A percentile compares a stretch with the other conserved stretches of the same genome.
Evolutionary conservation across 2,329 filamentous ascomycete genomes (phyloP).

Genomic region (Endoconidiophora laricicola): DNA sequence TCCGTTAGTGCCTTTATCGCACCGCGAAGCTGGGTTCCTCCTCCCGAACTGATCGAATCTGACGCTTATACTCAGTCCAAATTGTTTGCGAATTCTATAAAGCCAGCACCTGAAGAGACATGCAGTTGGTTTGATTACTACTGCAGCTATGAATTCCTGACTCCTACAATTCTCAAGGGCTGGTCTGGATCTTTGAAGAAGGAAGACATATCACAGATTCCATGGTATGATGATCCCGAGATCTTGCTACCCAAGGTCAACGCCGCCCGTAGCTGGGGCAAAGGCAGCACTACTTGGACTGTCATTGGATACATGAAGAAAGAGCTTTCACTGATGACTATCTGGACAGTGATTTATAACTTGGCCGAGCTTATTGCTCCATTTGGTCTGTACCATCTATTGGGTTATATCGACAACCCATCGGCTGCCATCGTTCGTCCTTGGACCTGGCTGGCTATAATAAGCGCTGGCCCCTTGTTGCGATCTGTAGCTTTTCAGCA

Average conservation of each 20-base stretch:
- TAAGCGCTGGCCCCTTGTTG: conserved; percentile 30
- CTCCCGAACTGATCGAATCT: conserved; percentile 16
- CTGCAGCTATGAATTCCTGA: conserved; percentile 34
- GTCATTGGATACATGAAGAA: conserved; percentile 25
- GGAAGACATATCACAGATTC: conserved; percentile 30
- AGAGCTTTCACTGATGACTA: conserved; percentile 29
- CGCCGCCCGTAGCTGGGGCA: conserved; percentile 26
- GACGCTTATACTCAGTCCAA: conserved; percentile 1
- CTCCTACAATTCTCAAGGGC: conserved; percentile 31
- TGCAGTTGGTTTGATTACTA: conserved; percentile 38
- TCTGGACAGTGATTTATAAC: conserved; percentile 24
- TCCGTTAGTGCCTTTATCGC: conserved; percentile 27
- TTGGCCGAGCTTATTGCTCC: conserved; percentile 33
- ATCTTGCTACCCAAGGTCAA: conserved; percentile 29
- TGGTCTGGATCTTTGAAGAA: conserved; percentile 27
- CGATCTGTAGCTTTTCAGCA: conserved; percentile 37
- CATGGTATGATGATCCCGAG: conserved; percentile 39
- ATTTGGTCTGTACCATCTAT: conserved; percentile 34
- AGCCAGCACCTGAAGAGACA: conserved; percentile 33
- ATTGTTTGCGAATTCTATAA: conserved; percentile 1
- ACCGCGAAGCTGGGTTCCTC: conserved; percentile 34
- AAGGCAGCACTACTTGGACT: conserved; percentile 28
- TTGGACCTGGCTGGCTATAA: conserved; percentile 35
- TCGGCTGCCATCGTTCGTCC: conserved; percentile 28
- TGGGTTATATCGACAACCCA: conserved; percentile 30